Evolutionary conservation across 129 eudicot genomes (phyloP), one percentile per base, ranked within the genome.

Genomic region (Flaveria bidentis): DNA sequence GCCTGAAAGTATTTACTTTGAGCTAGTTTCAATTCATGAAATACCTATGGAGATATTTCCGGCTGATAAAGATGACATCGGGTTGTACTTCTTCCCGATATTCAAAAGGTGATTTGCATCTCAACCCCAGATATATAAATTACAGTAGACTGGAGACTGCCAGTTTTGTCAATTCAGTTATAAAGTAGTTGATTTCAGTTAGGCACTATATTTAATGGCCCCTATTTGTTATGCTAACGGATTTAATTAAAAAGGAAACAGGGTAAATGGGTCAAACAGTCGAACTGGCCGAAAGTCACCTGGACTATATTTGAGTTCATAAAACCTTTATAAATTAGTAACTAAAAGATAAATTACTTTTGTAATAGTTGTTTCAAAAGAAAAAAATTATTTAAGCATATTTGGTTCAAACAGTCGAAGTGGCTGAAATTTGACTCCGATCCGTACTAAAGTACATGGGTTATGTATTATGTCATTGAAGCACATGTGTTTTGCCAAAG

Each of bases 61-160:
- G 44, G 83, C 92, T 7, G 86, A 82, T 78, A 66, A 22, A 14
- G 73, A 78, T 49, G 94, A 92, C 78, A 86, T 92, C 2, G 96
- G 89, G 5, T 78, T 92, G 33, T 92, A 90, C 77, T 85, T 90
- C 66, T 83, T 92, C 62, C 87, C 96, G 14, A 15, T 58, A 5
- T 77, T 51, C 33, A 70, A 65, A 28, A 72, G 75, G 9, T 86
- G 90, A 90, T 91, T 50, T 61, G 69, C 56, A 15, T 75, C 72
- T 58, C 71, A 53, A 71, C 68, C 47, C 8, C 66, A 46, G 28
- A n/a, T 60, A 9, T 10, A 3, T 33, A 13, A 3, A 63, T 63
- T 1, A 46, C 18, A 44, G 58, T 51, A 9, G 5, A 4, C 25
- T 51, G 20, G 58, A 71, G 74, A 3, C 84, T 91, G 94, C 88